A percentile compares a stretch with the other conserved stretches of the same genome.
Evolutionary conservation across 2,329 filamentous ascomycete species (phyloP).

Genomic region (Colletotrichum liaoningense): DNA sequence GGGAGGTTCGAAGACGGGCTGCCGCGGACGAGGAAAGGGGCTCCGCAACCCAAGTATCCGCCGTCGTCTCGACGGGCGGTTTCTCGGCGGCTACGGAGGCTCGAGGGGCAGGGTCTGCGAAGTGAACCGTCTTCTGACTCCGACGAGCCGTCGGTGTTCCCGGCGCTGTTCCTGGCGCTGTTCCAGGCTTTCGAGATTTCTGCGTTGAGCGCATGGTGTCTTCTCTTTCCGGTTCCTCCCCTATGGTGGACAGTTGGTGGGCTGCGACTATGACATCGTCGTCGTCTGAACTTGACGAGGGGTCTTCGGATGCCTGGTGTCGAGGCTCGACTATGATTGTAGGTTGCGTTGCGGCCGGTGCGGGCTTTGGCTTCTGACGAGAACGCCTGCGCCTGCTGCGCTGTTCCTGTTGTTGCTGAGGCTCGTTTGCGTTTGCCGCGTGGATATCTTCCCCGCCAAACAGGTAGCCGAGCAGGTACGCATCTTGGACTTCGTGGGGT

Average conservation of each 20-base stretch:
- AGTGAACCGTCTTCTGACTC: slow-evolving; percentile 34
- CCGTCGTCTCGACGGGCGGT: neutral
- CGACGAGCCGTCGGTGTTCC: slow-evolving; percentile 26
- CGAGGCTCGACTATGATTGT: neutral
- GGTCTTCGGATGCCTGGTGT: neutral
- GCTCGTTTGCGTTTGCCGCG: neutral
- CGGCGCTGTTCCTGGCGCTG: slow-evolving; percentile 4
- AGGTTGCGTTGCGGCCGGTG: neutral
- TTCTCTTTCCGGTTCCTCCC: slow-evolving; percentile 2
- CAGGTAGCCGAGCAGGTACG: slow-evolving; percentile 13
- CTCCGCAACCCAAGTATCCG: neutral
- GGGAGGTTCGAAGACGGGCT: slow-evolving; percentile 8
- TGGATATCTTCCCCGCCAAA: neutral
- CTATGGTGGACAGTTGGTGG: slow-evolving; percentile 14
- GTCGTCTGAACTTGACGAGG: slow-evolving; percentile 1
- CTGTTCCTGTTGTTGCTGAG: slow-evolving; percentile 21
- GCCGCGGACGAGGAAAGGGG: neutral
- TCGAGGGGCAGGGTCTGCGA: slow-evolving; percentile 24
- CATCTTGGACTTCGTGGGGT: neutral
- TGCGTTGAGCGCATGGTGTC: neutral
- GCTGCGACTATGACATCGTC: neutral
- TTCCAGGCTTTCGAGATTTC: neutral
- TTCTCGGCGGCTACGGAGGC: neutral
- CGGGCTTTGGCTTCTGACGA: slow-evolving; percentile 1
- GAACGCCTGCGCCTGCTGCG: slow-evolving; percentile 24